Conservation (phyloP, 2,329 filamentous ascomycete species). For the Cladorrhinum sp. region DNA sequence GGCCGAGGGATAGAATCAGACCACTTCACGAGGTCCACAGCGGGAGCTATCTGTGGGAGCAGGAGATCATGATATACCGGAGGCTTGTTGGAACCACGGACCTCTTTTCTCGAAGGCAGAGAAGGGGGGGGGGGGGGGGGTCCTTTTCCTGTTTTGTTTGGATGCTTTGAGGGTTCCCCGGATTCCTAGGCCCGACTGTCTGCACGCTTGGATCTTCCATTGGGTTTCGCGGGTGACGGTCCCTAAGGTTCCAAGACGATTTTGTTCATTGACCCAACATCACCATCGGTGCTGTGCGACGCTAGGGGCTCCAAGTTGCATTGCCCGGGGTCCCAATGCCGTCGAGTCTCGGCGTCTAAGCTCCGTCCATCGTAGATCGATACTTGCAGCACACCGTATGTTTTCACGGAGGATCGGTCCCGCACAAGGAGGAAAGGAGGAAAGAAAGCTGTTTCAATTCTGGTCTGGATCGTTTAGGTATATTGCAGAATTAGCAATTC, state of each 20-base stretch:
- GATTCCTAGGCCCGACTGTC: not conserved
- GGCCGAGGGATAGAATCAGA: not conserved
- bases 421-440: too few relatives aligned
- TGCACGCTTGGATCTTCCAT: constrained; percentile 6
- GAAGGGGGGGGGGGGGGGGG: not conserved
- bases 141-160: too few relatives aligned
- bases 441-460: not conserved
- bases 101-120: too few relatives aligned
- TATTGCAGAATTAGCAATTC: not conserved
- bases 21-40: not conserved
- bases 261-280: not conserved
- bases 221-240: not conserved
- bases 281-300: not conserved
- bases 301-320: constrained; percentile 2
- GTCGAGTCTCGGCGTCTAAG: not conserved
- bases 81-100: too few relatives aligned
- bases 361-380: not conserved
- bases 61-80: constrained; percentile 6
- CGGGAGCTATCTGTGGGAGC: constrained; percentile 7
- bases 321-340: not conserved
- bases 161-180: too few relatives aligned
- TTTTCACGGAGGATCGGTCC: constrained; percentile 2
- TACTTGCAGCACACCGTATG: not conserved
- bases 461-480: not conserved
- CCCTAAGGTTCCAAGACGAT: not conserved